Base-by-base conservation (phyloP, 108 stramenopile species). In the Epithemia pelagica region DNA sequence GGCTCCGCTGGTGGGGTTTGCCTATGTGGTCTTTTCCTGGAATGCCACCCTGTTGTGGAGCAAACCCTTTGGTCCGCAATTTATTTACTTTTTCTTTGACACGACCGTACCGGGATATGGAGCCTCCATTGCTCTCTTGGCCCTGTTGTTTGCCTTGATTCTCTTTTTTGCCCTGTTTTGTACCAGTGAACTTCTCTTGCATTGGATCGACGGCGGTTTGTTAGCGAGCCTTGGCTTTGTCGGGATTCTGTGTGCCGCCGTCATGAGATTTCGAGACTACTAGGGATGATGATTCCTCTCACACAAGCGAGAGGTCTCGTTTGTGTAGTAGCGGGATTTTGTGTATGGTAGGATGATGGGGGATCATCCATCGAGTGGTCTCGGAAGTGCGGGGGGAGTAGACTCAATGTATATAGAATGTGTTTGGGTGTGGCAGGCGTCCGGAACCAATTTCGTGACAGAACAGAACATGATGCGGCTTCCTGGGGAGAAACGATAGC, bases 11-110 rank as follows among this genome's bases (percentile, higher is more conserved):
- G 72, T 83, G 54, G 84, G 80, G 1, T 37, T 63, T 1, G 2
- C 68, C 0, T 89, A 89, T 62, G 73, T 83, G 10, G 15, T 46
- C 15, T 46, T 46, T 46, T 46, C 37, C 37, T 58, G 56, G 56
- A 58, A 27, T 21, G 21, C 21, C 15, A 58, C 56, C 56, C 7
- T 27, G 22, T 7, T 27, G 5, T 58, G 56, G 56, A 58, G 54
- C 53, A 51, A 66, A 25, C 26, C 65, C 10, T 3, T 64, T 7
- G 79, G 74, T 19, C 71, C 79, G 0, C 74, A 80, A 65, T 80
- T 67, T 59, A 58, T 80, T 29, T 80, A 80, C 54, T 73, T 61
- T 52, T 76, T 80, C 54, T 73, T 80, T 18, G 79, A 80, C 56
- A 80, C 79, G 3, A 80, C 79, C 3, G 32, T 80, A 71, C 65